Percentiles rank a stretch among this genome's conserved stretches.
Evolutionary conservation across 148 eudicot genomes (phyloP).

Genomic region (Silene latifolia): DNA sequence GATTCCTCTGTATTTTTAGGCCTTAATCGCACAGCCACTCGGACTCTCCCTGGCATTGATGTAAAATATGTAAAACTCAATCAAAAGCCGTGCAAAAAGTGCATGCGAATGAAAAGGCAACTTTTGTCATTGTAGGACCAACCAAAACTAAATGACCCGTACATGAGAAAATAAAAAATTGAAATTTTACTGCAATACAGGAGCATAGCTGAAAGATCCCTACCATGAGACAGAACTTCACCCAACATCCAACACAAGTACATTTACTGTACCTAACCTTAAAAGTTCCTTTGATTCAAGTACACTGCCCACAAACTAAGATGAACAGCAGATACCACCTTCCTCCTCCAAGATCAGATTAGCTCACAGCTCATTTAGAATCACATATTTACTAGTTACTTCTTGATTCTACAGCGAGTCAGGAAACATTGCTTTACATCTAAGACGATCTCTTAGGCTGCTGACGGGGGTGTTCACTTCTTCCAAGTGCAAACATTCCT

Average conservation of each 20-base stretch:
- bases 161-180: neutral
- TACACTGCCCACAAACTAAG: neutral
- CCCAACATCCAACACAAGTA: neutral
- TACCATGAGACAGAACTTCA: constrained; percentile 7
- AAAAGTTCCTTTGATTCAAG: neutral
- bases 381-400: neutral
- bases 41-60: constrained; percentile 77
- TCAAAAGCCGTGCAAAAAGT: neutral
- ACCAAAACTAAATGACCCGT: neutral
- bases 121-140: neutral
- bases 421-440: neutral
- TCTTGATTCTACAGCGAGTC: constrained; percentile 2
- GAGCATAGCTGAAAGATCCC: neutral
- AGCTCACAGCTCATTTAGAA: constrained; percentile 2
- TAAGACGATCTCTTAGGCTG: neutral
- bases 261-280: neutral
- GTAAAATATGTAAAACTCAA: neutral
- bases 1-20: constrained; percentile 89
- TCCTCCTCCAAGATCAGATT: neutral
- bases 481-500: neutral
- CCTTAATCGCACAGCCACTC: constrained; percentile 92
- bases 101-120: constrained; percentile 1
- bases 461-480: neutral
- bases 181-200: neutral
- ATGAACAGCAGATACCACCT: neutral